phyloP scores from a whole-genome alignment of 2,329 filamentous ascomycete species.

The Penicillium crustosum region DNA sequence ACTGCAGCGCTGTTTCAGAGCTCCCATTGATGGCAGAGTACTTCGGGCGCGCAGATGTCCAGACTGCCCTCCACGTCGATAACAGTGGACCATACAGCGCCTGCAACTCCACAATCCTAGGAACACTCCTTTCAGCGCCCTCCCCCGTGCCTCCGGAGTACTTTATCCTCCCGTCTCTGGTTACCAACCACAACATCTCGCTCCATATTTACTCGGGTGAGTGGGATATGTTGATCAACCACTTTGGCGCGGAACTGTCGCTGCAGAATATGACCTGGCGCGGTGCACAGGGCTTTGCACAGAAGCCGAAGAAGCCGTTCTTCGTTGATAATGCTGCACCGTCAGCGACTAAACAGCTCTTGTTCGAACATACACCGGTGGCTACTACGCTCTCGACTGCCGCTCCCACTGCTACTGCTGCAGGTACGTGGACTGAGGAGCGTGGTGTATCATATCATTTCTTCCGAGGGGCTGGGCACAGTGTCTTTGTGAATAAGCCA shows the following conservation, averaged over 20 bases:
- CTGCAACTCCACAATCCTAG: constrained; percentile 35
- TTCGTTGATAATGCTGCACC: constrained; percentile 28
- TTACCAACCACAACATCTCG: constrained; percentile 33
- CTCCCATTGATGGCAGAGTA: constrained; percentile 30
- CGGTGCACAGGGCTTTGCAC: constrained; percentile 38
- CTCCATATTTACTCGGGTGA: constrained; percentile 42
- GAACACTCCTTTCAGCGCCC: constrained; percentile 22
- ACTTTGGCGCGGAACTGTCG: constrained; percentile 37
- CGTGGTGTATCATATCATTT: constrained; percentile 40
- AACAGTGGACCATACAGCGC: constrained; percentile 23
- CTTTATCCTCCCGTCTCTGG: constrained; percentile 32
- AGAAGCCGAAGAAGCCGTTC: constrained; percentile 28
- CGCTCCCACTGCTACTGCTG: constrained; percentile 12
- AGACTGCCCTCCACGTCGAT: constrained; percentile 32
- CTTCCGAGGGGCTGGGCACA: constrained; percentile 37
- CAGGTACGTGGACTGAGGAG: constrained; percentile 35
- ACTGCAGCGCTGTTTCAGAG: constrained; percentile 31
- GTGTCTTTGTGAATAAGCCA: constrained; percentile 33
- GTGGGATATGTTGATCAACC: constrained; percentile 41
- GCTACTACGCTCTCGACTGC: neutral
- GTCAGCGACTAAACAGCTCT: neutral
- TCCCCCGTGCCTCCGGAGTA: constrained; percentile 34
- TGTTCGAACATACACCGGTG: neutral
- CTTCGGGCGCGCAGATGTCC: constrained; percentile 37
- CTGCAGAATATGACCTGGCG: constrained; percentile 46